phyloP scores from a whole-genome alignment of 768 basidiomycete species.

The Suillus spraguei region DNA sequence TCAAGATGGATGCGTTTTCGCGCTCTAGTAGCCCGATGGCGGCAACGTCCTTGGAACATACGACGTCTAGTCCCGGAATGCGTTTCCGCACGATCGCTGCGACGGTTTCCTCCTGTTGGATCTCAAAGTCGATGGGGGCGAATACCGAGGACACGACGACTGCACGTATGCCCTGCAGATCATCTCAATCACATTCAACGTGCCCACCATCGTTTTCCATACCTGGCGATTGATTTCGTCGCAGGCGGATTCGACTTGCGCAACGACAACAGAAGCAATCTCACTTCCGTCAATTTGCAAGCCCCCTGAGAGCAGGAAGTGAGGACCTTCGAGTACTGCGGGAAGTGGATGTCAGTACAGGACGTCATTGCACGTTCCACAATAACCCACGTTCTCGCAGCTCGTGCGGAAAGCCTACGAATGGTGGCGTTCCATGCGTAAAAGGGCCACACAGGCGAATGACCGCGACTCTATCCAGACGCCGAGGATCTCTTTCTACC shows the following conservation, averaged over 20 bases:
- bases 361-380: background rate
- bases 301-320: slow-evolving; percentile 40
- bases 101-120: slow-evolving; percentile 50
- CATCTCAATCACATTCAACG: background rate
- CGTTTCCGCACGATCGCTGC: slow-evolving; percentile 42
- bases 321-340: slow-evolving; percentile 31
- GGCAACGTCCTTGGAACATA: slow-evolving; percentile 58
- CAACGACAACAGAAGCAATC: slow-evolving; percentile 44
- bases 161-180: slow-evolving; percentile 25
- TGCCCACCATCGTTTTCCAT: slow-evolving; percentile 9
- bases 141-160: slow-evolving; percentile 52
- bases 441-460: slow-evolving; percentile 64
- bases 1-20: slow-evolving; percentile 70
- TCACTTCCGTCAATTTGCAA: slow-evolving; percentile 50
- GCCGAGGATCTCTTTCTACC: slow-evolving; percentile 53
- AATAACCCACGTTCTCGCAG: slow-evolving; percentile 32
- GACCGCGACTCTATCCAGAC: slow-evolving; percentile 63
- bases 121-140: slow-evolving; percentile 46
- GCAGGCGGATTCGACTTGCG: slow-evolving; percentile 49
- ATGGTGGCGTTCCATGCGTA: slow-evolving; percentile 59
- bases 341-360: slow-evolving; percentile 15
- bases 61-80: slow-evolving; percentile 46
- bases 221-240: slow-evolving; percentile 36
- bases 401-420: slow-evolving; percentile 49
- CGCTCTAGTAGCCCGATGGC: slow-evolving; percentile 62